These are phyloP conservation scores for Ampelomyces quisqualis DNA, from an alignment of 2,329 filamentous ascomycete genomes.

Conservation along the genomic window DNA sequence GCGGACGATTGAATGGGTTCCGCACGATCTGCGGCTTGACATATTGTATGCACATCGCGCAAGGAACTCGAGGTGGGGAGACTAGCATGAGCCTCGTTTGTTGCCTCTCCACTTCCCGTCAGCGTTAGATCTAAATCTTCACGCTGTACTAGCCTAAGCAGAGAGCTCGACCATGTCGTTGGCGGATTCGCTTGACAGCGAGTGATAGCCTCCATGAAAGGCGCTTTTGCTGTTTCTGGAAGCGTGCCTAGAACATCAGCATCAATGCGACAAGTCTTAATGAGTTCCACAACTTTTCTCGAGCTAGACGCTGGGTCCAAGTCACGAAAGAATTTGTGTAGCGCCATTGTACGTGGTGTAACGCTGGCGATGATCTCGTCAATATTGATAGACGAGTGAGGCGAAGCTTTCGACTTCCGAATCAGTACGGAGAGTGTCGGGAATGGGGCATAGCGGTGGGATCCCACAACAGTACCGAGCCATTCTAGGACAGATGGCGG, in stretches of 20 bases:
- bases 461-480: slow-evolving; percentile 38
- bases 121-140: slow-evolving; percentile 66
- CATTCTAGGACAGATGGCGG: slow-evolving; percentile 63
- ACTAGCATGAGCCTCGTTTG: slow-evolving; percentile 27
- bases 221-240: slow-evolving; percentile 78
- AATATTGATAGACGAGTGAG: slow-evolving; percentile 40
- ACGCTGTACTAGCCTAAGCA: slow-evolving; percentile 75
- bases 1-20: slow-evolving; percentile 74
- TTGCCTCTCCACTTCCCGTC: slow-evolving; percentile 18
- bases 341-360: slow-evolving; percentile 62
- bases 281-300: slow-evolving; percentile 69
- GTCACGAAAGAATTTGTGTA: slow-evolving; percentile 66
- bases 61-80: slow-evolving; percentile 15
- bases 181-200: slow-evolving; percentile 81
- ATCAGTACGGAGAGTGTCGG: slow-evolving; percentile 43
- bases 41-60: slow-evolving; percentile 76
- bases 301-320: slow-evolving; percentile 43
- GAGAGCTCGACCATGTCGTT: slow-evolving; percentile 67
- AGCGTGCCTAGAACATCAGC: slow-evolving; percentile 72
- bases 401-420: slow-evolving; percentile 41
- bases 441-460: slow-evolving; percentile 35
- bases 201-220: slow-evolving; percentile 80
- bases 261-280: slow-evolving; percentile 70
- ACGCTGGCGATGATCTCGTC: slow-evolving; percentile 37
- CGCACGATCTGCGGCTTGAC: slow-evolving; percentile 63